These are phyloP conservation scores for Gossypium mustelinum DNA, from an alignment of 345 rosid species.

Conservation along the genomic window DNA sequence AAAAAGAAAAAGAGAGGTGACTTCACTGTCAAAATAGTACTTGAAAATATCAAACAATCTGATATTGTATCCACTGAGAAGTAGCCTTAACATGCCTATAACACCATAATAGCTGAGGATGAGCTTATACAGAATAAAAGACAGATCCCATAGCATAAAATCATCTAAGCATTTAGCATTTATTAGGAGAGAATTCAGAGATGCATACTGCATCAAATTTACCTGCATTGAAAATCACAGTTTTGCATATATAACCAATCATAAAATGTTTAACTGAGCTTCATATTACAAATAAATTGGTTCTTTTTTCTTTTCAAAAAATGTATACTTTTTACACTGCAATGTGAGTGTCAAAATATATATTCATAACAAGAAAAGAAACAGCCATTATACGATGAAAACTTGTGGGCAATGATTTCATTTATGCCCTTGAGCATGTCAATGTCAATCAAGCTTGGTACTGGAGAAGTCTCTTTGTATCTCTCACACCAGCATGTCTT, in stretches of 20 bases:
- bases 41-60: background rate
- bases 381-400: background rate
- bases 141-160: background rate
- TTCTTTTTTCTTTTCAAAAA: too few relatives aligned
- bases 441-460: conserved; percentile 2
- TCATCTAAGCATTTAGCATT: background rate
- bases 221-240: conserved; percentile 49
- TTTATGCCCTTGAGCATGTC: background rate
- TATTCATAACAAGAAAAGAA: background rate
- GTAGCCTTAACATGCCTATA: background rate
- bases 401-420: background rate
- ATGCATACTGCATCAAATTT: background rate
- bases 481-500: background rate
- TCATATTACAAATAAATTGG: too few relatives aligned
- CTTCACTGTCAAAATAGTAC: background rate
- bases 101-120: background rate
- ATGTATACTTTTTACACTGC: too few relatives aligned
- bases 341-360: background rate
- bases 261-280: too few relatives aligned
- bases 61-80: background rate
- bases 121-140: background rate
- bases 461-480: background rate
- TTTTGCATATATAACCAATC: too few relatives aligned
- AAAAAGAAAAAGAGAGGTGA: conserved; percentile 10
- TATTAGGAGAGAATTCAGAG: background rate